Evolutionary conservation across 2,329 filamentous ascomycete species (phyloP).

Genomic region (Beauveria sp.): DNA sequence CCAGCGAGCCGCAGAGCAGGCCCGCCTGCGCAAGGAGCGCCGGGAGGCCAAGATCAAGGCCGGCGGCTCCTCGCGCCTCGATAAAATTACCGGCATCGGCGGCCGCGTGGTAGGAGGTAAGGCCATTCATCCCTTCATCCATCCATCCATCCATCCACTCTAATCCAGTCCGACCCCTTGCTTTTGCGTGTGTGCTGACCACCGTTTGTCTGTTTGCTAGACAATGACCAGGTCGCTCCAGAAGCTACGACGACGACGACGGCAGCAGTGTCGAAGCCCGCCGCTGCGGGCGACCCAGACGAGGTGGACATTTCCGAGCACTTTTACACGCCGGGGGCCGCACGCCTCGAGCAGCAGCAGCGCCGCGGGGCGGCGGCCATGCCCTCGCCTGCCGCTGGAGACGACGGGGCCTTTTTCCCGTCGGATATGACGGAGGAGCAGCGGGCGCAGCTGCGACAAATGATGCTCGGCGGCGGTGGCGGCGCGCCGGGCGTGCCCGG

Average conservation of each 20-base stretch:
- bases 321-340: constrained; percentile 50
- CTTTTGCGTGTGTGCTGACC: neutral
- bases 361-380: constrained; percentile 15
- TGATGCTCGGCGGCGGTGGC: constrained; percentile 49
- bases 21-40: constrained; percentile 68
- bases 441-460: constrained; percentile 54
- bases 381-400: constrained; percentile 15
- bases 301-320: constrained; percentile 76
- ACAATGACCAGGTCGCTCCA: constrained; percentile 24
- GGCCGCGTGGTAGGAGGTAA: constrained; percentile 29
- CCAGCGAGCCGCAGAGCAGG: constrained; percentile 53
- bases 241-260: constrained; percentile 22
- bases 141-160: no score
- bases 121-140: neutral
- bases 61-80: constrained; percentile 60
- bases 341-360: constrained; percentile 9
- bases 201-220: neutral
- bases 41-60: constrained; percentile 72
- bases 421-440: constrained; percentile 44
- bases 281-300: constrained; percentile 54
- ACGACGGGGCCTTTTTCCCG: constrained; percentile 20
- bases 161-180: neutral
- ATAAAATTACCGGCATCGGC: constrained; percentile 67
- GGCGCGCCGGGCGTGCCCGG: constrained; percentile 31
- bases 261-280: constrained; percentile 20